Conservation (phyloP, 345 rosid species). For the Carallia pectinifolia region DNA sequence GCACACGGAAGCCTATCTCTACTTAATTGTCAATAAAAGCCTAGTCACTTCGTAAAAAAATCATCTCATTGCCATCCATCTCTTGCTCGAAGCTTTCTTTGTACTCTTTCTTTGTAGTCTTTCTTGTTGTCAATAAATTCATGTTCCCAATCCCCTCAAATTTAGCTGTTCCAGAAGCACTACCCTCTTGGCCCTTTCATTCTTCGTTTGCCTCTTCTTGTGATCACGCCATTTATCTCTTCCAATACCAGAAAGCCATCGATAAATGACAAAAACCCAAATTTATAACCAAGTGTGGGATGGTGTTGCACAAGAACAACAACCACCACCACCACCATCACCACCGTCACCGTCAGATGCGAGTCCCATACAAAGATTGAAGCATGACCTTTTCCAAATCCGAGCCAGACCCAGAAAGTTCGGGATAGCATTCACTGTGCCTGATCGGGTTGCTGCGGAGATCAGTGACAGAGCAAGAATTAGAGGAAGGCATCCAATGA, state of each 20-base stretch:
- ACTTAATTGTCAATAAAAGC: too few relatives aligned
- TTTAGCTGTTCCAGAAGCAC: background rate
- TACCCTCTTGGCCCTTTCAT: background rate
- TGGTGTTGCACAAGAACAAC: too few relatives aligned
- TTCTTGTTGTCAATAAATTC: background rate
- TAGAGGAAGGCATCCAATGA: constrained; percentile 11
- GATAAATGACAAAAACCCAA: too few relatives aligned
- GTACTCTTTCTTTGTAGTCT: background rate
- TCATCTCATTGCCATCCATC: background rate
- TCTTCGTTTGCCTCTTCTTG: background rate
- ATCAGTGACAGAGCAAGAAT: constrained; percentile 9
- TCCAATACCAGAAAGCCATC: background rate
- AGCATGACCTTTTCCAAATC: background rate
- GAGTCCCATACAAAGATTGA: background rate
- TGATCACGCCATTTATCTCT: background rate
- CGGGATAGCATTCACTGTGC: constrained; percentile 11
- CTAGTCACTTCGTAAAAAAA: background rate
- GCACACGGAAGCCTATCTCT: too few relatives aligned
- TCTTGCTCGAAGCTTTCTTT: constrained; percentile 1
- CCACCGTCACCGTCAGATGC: too few relatives aligned
- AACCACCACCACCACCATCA: too few relatives aligned
- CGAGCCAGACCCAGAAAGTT: constrained; percentile 8
- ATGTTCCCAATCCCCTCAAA: constrained; percentile 1
- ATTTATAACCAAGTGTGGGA: too few relatives aligned
- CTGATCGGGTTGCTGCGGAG: constrained; percentile 13